Percentiles rank a stretch among this genome's conserved stretches.
Evolutionary conservation across 108 stramenopile genomes (phyloP).

Genomic region (Hondaea fermentalgiana): DNA sequence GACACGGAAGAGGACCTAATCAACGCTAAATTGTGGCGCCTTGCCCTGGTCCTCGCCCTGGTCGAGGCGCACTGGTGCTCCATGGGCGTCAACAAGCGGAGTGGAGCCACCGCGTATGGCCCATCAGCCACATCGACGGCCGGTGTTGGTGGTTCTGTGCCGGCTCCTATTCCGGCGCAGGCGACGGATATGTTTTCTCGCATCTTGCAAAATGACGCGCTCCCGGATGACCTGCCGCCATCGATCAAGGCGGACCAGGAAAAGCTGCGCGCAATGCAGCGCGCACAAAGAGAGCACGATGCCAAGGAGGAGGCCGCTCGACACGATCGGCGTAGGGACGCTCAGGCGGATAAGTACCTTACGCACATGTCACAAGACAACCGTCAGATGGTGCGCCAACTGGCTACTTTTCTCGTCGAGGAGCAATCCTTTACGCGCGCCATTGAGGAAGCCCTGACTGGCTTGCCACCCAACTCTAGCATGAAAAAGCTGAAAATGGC

Average conservation of each 20-base stretch:
- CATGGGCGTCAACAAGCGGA: not conserved
- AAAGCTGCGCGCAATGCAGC: not conserved
- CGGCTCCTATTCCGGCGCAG: not conserved
- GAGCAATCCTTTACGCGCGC: not conserved
- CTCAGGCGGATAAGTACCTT: not conserved
- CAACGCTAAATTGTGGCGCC: not conserved
- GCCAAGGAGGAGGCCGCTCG: not conserved
- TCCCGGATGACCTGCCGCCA: not conserved
- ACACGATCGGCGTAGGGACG: not conserved
- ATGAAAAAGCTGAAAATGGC: not conserved
- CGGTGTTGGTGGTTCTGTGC: not conserved
- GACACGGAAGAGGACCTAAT: not conserved
- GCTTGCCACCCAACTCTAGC: not conserved
- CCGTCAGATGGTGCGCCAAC: not conserved
- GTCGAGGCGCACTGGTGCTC: conserved; percentile 4
- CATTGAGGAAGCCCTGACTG: not conserved
- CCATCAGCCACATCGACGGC: not conserved
- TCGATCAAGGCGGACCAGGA: not conserved
- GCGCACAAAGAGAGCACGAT: not conserved
- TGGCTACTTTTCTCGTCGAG: not conserved
- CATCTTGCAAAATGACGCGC: not conserved
- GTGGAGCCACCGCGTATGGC: not conserved
- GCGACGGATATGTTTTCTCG: not conserved
- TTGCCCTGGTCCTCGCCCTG: not conserved
- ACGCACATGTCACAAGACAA: not conserved